Base-by-base conservation (phyloP, 495 filamentous ascomycete genomes). In the Aspergillus sclerotioniger region DNA sequence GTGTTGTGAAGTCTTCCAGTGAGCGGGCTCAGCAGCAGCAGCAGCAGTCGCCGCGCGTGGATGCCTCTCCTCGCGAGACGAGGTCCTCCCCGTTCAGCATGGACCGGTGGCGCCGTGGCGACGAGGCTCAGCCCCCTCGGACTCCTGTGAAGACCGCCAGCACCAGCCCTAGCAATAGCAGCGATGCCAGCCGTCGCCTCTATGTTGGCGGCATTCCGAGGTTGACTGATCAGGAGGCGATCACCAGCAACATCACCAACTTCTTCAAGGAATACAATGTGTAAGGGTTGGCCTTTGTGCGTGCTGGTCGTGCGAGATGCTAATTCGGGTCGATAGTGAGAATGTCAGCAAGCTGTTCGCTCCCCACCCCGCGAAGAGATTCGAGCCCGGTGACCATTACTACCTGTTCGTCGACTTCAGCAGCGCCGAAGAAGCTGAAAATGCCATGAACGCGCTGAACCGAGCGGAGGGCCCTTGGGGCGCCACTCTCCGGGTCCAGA, bases 341-440 rank as follows among this genome's bases (percentile, higher is more conserved):
- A 78, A 82, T 20, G 78, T 88, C 47, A 86, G 83, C 78, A 88
- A 88, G 71, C 72, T 86, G 43, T 81, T 87, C 59, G 71, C 79
- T 13, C 82, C 83, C 15, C 83, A 84, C 62, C 74, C 77, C 2
- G 77, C 80, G 15, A 78, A 79, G 52, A 69, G 73, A 35, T 71
- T 76, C 28, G 75, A 77, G 39, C 71, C 79, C 0, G 84, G 83
- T 56, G 78, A 84, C 60, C 80, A 87, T 64, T 82, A 89, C 70
- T 87, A 86, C 71, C 80, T 84, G 60, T 89, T 88, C 62, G 82
- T 89, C 17, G 87, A 89, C 64, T 80, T 89, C 51, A 65, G 68
- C 45, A 82, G 71, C 52, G 62, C 72, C 1, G 77, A 85, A 52
- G 82, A 88, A 54, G 83, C 83, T 7, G 67, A 82, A 54, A 79